These are phyloP conservation scores for Grosmannia serpens DNA, from an alignment of 2,329 filamentous ascomycete genomes.

Conservation along the genomic window DNA sequence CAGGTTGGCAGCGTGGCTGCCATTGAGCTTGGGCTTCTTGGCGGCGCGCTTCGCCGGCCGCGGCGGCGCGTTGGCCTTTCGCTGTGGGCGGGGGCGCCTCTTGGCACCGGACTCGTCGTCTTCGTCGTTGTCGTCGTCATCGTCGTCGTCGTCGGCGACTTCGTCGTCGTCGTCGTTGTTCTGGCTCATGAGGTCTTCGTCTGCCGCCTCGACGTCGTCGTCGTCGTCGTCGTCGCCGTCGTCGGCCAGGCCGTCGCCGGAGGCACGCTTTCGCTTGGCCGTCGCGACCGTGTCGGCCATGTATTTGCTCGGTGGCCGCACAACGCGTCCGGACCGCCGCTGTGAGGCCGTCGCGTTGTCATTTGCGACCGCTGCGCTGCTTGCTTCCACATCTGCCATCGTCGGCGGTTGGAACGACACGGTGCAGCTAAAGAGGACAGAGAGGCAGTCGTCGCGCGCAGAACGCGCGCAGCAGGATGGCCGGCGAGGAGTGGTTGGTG, in stretches of 20 bases:
- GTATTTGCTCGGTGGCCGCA: constrained; percentile 49
- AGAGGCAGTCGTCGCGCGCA: not conserved
- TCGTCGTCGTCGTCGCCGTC: constrained; percentile 23
- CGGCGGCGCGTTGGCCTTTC: constrained; percentile 16
- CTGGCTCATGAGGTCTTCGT: constrained; percentile 17
- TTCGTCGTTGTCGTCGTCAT: constrained; percentile 24
- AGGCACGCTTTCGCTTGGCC: constrained; percentile 45
- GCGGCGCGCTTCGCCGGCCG: constrained; percentile 45
- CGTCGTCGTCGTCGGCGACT: constrained; percentile 24
- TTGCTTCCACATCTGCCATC: not conserved
- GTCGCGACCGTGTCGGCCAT: constrained; percentile 37
- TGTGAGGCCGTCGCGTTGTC: constrained; percentile 32
- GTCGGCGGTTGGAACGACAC: not conserved
- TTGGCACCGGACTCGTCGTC: constrained; percentile 10
- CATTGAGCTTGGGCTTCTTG: constrained; percentile 54
- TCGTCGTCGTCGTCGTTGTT: constrained; percentile 20
- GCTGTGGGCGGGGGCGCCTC: constrained; percentile 25
- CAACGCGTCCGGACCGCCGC: constrained; percentile 60
- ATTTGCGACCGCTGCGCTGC: not conserved
- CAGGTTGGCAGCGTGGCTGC: constrained; percentile 30
- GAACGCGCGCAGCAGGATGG: not conserved
- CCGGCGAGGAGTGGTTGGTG: not conserved
- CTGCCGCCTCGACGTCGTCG: constrained; percentile 30
- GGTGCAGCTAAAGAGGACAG: not conserved
- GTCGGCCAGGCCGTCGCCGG: constrained; percentile 18